Percentiles rank a stretch among this genome's conserved stretches.
Evolutionary conservation across 2,329 filamentous ascomycete genomes (phyloP).

Genomic region (Pestalotiopsis sp.): DNA sequence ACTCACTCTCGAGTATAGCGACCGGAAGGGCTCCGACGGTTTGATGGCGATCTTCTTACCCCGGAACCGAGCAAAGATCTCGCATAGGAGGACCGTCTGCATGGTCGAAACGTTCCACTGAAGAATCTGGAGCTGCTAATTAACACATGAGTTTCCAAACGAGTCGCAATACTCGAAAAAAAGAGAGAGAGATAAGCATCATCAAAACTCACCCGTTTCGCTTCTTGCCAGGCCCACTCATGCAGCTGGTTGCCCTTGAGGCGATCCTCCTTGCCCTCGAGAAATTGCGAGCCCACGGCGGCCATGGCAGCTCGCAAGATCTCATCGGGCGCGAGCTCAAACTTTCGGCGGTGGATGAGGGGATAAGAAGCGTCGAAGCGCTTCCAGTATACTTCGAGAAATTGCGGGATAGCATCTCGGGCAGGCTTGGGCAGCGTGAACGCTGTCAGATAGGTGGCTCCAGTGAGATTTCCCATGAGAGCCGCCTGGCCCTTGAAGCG

Average conservation of each 20-base stretch:
- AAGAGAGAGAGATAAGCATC: not conserved
- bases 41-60: slow-evolving; percentile 51
- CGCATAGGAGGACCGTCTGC: slow-evolving; percentile 58
- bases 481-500: slow-evolving; percentile 44
- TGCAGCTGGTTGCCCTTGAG: slow-evolving; percentile 53
- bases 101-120: slow-evolving; percentile 53
- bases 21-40: slow-evolving; percentile 52
- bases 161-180: not conserved
- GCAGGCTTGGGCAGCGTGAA: slow-evolving; percentile 38
- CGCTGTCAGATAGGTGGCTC: slow-evolving; percentile 39
- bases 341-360: slow-evolving; percentile 51
- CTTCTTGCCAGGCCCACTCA: slow-evolving; percentile 52
- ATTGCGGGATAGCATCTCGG: slow-evolving; percentile 49
- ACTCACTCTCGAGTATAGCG: slow-evolving; percentile 59
- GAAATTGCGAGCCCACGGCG: slow-evolving; percentile 56
- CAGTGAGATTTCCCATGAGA: slow-evolving; percentile 36
- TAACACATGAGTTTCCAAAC: slow-evolving; percentile 8
- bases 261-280: slow-evolving; percentile 52
- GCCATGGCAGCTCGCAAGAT: slow-evolving; percentile 58
- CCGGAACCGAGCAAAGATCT: slow-evolving; percentile 58
- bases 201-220: slow-evolving; percentile 49
- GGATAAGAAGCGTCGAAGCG: slow-evolving; percentile 51
- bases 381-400: slow-evolving; percentile 58
- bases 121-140: slow-evolving; percentile 39
- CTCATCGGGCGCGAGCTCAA: slow-evolving; percentile 46